Conservation (phyloP, 148 eudicot species). For the Amaranthus cruentus region DNA sequence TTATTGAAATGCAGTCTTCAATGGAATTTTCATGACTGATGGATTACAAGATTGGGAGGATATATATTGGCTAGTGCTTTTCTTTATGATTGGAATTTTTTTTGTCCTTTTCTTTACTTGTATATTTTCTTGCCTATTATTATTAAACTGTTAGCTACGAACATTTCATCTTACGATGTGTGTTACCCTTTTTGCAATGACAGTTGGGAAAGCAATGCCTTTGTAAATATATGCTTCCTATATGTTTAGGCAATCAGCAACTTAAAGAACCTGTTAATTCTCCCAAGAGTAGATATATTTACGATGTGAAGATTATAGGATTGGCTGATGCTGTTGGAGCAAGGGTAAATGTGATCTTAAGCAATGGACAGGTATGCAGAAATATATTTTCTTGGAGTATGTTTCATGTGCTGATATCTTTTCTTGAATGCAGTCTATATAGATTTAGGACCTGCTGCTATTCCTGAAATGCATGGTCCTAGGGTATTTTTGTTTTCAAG, state of each 20-base stretch:
- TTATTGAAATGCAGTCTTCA: not conserved
- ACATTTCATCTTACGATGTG: not conserved
- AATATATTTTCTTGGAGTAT: not conserved
- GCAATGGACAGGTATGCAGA: constrained; percentile 67
- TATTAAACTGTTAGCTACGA: not conserved
- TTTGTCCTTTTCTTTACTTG: not conserved
- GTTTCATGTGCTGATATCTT: constrained; percentile 2
- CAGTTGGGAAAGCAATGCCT: constrained; percentile 94
- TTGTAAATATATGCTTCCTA: constrained; percentile 65
- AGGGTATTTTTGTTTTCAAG: not conserved
- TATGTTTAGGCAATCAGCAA: constrained; percentile 33
- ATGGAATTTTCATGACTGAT: not conserved
- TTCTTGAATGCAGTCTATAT: not conserved
- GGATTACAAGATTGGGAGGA: not conserved
- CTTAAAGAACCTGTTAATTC: constrained; percentile 26
- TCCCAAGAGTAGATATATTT: constrained; percentile 33
- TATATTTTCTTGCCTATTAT: not conserved
- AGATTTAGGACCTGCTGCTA: not conserved
- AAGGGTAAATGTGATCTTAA: constrained; percentile 63
- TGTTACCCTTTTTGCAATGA: constrained; percentile 21
- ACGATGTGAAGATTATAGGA: constrained; percentile 55
- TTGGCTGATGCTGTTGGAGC: constrained; percentile 85
- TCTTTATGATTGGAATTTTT: not conserved
- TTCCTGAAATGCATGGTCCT: not conserved
- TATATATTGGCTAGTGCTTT: not conserved